phyloP scores from a whole-genome alignment of 116 monocot genomes.

The Dioscorea cayenensis region DNA sequence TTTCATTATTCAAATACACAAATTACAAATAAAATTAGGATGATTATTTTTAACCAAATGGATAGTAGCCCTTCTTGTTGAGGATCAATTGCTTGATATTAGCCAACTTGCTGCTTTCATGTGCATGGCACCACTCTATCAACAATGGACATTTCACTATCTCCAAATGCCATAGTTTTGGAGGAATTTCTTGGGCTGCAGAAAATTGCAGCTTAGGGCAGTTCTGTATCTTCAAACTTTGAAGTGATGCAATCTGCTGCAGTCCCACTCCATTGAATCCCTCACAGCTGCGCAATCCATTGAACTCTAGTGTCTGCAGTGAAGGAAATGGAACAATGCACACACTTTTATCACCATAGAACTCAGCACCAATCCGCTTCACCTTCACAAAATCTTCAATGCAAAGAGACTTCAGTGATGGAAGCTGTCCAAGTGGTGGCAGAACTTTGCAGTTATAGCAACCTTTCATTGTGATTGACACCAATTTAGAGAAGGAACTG shows the following conservation, averaged over 20 bases:
- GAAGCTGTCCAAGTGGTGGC: conserved; percentile 17
- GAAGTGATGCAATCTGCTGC: background rate
- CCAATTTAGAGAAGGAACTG: conserved; percentile 6
- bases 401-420: conserved; percentile 10
- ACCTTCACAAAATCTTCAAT: conserved; percentile 1
- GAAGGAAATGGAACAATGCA: background rate
- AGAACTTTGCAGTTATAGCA: conserved; percentile 7
- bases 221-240: background rate
- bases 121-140: background rate
- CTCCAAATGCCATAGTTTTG: background rate
- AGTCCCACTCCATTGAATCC: background rate
- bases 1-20: too few species aligned
- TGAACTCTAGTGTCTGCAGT: background rate
- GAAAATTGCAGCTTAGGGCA: background rate
- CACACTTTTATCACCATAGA: conserved; percentile 1
- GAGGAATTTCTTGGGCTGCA: background rate
- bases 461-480: background rate
- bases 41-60: background rate
- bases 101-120: background rate
- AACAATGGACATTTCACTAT: background rate
- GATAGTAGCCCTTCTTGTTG: background rate
- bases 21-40: too few species aligned
- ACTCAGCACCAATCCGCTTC: conserved; percentile 4
- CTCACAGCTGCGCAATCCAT: background rate
- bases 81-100: background rate